phyloP scores from a whole-genome alignment of 1,284 basidiomycete species.

The Microstroma glucosiphilum region DNA sequence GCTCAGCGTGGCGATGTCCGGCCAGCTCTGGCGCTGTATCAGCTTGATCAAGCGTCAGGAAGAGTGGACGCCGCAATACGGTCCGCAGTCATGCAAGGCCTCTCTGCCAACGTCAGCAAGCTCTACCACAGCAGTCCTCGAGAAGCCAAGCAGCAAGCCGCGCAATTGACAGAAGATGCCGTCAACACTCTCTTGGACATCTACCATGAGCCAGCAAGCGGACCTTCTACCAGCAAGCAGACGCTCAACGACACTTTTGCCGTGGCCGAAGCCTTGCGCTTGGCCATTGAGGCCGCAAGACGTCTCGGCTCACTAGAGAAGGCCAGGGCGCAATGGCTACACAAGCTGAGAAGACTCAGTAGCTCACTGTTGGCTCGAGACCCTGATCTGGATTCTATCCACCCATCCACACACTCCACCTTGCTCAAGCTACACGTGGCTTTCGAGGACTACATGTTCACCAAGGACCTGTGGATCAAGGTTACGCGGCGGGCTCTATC shows the following conservation, averaged over 20 bases:
- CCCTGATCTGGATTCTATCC: neutral
- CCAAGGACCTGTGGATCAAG: constrained; percentile 1
- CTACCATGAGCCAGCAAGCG: neutral
- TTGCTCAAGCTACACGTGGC: neutral
- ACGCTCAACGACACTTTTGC: neutral
- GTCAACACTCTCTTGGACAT: neutral
- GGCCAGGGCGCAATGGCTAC: neutral
- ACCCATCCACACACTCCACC: neutral
- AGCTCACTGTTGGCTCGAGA: neutral
- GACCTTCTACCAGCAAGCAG: neutral
- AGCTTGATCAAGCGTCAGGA: neutral
- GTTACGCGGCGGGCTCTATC: neutral
- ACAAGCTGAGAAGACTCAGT: neutral
- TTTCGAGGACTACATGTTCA: neutral
- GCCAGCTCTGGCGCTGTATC: neutral
- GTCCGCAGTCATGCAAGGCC: neutral
- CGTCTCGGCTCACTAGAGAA: neutral
- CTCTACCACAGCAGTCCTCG: neutral
- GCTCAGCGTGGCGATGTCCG: constrained; percentile 1
- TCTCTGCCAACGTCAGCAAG: neutral
- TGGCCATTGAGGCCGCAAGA: neutral
- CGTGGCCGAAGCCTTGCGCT: neutral
- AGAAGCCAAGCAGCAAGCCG: neutral
- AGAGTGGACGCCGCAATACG: neutral
- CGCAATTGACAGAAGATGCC: neutral